A percentile compares a stretch with the other conserved stretches of the same genome.
Evolutionary conservation across 129 eudicot genomes (phyloP).

Genomic region (Kitagawia praeruptora): DNA sequence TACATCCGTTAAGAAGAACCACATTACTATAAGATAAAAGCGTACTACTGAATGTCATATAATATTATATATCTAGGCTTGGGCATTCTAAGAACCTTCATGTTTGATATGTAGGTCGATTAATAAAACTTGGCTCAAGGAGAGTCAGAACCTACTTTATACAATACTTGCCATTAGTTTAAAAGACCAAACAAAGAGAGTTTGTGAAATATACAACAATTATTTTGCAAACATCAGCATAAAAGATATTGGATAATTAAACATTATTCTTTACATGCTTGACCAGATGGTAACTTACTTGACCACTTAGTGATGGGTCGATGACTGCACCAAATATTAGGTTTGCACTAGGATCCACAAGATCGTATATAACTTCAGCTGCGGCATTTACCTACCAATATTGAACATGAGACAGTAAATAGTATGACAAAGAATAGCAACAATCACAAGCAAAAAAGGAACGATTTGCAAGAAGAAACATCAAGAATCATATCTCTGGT

Average conservation of each 20-base stretch:
- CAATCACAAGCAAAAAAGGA: background rate
- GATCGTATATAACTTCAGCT: constrained; percentile 91
- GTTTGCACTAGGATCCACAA: constrained; percentile 95
- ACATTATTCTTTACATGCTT: constrained; percentile 3
- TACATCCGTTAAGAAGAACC: background rate
- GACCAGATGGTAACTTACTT: constrained; percentile 43
- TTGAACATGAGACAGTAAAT: constrained; percentile 14
- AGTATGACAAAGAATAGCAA: constrained; percentile 1
- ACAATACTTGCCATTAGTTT: background rate
- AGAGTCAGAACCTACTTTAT: background rate
- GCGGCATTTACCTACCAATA: constrained; percentile 82
- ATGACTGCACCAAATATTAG: constrained; percentile 86
- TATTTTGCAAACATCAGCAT: background rate
- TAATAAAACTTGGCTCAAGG: background rate
- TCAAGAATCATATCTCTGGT: background rate
- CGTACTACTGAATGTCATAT: background rate
- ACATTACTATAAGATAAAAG: background rate
- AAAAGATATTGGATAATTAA: background rate
- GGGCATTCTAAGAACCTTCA: background rate
- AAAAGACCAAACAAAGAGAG: background rate
- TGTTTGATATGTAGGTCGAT: background rate
- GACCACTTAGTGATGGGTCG: constrained; percentile 81
- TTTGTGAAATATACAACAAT: background rate
- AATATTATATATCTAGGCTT: background rate
- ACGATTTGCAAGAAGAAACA: background rate